Base-by-base conservation (phyloP, 176 grass and related monocot species). In the Oryza glaberrima region DNA sequence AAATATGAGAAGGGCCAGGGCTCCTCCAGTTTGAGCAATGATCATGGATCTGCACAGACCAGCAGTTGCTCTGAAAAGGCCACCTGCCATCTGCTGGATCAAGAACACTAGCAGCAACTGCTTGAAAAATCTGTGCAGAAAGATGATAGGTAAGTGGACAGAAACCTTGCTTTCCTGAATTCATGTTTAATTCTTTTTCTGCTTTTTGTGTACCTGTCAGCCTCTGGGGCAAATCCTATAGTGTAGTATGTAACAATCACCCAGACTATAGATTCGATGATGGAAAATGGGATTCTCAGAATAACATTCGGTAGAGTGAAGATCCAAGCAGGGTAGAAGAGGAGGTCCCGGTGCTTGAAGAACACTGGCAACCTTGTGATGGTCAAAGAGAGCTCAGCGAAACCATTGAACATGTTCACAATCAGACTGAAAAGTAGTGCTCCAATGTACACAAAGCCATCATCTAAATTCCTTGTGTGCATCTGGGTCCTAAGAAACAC, bases 331-430 rank as follows among this genome's bases (percentile, higher is more conserved):
- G 96, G 96, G 77, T 96, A 94, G 90, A 99, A 96, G 78, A 92
- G 91, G 44, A 99, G 91, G 78, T 99, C 94, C 38, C 96, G 88
- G 79, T 99, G 96, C 81, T 96, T 99, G 92, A 80, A 99, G 91
- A 99, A 99, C 73, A 99, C 96, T 4, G 91, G 96, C 58, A 99
- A 91, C 71, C 96, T 89, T 75, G 88, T 89, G 46, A 99, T 92
- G 64, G 90, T 73, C n/a, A 99, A 81, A 30, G 96, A 82, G 61
- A 99, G 91, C 91, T 99, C 96, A 61, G 96, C 90, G 73, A 99
- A 91, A 49, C 96, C 96, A 84, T 99, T 99, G 88, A 99, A 99
- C 91, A 92, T 90, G 82, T 99, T 99, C 70, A 96, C 90, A 41
- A 99, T 91, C 72, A 99, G 48, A 20, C 78, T 81, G 70, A 96